Conservation (phyloP, 1,284 basidiomycete species). For the Irpex lacteus region DNA sequence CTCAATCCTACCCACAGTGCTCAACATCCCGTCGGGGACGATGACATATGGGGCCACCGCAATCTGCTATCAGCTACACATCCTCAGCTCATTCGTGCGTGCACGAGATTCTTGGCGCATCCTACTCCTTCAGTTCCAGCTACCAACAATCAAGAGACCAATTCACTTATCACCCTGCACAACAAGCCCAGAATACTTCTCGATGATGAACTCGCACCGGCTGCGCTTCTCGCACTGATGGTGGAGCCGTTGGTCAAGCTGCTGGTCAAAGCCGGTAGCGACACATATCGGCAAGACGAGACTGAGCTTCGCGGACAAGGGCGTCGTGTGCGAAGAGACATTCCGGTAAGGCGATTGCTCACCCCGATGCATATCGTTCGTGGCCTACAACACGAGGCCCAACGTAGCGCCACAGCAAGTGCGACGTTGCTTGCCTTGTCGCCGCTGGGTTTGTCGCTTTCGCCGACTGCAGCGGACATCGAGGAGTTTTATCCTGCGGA, state of each 20-base stretch:
- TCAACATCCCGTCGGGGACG: neutral
- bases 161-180: neutral
- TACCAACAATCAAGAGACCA: neutral
- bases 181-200: conserved; percentile 23
- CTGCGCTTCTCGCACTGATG: conserved; percentile 41
- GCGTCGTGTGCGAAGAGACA: neutral
- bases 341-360: conserved; percentile 23
- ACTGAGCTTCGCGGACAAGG: conserved; percentile 16
- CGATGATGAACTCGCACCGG: conserved; percentile 39
- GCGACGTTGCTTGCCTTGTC: conserved; percentile 26
- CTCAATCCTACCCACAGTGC: neutral
- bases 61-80: conserved; percentile 23
- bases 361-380: conserved; percentile 37
- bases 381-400: conserved; percentile 24
- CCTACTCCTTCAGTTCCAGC: neutral
- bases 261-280: conserved; percentile 22
- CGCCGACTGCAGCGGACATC: neutral
- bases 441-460: conserved; percentile 11
- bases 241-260: conserved; percentile 26
- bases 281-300: conserved; percentile 24
- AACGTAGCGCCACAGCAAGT: conserved; percentile 18
- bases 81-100: conserved; percentile 21
- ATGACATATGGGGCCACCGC: conserved; percentile 1
- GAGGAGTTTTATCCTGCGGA: neutral
- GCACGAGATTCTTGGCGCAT: conserved; percentile 6